Evolutionary conservation across 805 yeast genomes (phyloP).

Genomic region (Wickerhamomyces tratensis): DNA sequence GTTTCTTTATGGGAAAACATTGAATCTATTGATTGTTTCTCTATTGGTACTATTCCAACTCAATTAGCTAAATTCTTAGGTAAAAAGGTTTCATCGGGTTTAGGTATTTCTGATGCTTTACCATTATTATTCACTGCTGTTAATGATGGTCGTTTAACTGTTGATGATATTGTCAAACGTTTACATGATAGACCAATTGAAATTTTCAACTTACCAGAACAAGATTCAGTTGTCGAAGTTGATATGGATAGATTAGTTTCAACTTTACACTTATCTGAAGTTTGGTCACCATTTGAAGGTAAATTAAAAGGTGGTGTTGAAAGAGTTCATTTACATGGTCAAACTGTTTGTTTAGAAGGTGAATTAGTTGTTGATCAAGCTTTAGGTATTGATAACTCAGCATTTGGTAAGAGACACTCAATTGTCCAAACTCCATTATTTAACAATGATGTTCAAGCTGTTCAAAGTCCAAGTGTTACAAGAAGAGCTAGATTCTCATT

Average conservation of each 20-base stretch:
- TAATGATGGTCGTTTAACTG: slow-evolving; percentile 56
- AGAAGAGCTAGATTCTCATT: slow-evolving; percentile 42
- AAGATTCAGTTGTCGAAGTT: slow-evolving; percentile 70
- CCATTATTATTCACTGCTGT: slow-evolving; percentile 81
- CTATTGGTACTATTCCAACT: slow-evolving; percentile 74
- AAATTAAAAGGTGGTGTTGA: slow-evolving; percentile 75
- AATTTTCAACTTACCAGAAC: slow-evolving; percentile 78
- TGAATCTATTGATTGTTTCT: slow-evolving; percentile 71
- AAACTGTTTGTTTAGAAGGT: slow-evolving; percentile 82
- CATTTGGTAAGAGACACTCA: slow-evolving; percentile 19
- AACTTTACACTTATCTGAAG: slow-evolving; percentile 28
- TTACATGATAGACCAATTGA: slow-evolving; percentile 74
- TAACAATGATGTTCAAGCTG: slow-evolving; percentile 20
- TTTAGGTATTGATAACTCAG: slow-evolving; percentile 36
- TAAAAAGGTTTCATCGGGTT: slow-evolving; percentile 52
- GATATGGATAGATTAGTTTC: slow-evolving; percentile 62
- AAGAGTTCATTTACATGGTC: slow-evolving; percentile 71
- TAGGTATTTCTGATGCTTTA: slow-evolving; percentile 71
- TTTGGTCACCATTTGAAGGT: slow-evolving; percentile 50
- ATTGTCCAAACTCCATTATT: slow-evolving; percentile 12
- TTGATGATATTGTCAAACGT: slow-evolving; percentile 61
- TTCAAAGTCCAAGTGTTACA: slow-evolving; percentile 26
- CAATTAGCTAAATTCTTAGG: slow-evolving; percentile 59
- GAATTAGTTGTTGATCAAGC: slow-evolving; percentile 50
- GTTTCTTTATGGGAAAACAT: slow-evolving; percentile 72